phyloP scores from a whole-genome alignment of 2,329 filamentous ascomycete species.

The Colletotrichum cuscutae region DNA sequence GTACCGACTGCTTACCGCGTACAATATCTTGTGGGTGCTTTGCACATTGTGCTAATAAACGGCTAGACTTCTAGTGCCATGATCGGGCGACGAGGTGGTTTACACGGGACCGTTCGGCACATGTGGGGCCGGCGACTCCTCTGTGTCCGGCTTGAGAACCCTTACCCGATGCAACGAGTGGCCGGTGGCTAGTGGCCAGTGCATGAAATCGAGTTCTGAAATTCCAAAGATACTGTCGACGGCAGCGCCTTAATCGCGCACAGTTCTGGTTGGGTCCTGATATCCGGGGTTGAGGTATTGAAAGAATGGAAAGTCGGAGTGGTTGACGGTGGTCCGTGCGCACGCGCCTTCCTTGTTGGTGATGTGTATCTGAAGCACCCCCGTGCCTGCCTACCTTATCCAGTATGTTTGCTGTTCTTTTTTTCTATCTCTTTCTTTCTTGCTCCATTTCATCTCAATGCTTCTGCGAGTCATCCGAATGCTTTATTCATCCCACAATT shows the following conservation, averaged over 20 bases:
- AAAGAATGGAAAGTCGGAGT: not conserved
- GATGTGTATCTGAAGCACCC: not conserved
- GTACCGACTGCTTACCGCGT: no score
- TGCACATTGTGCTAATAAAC: no score
- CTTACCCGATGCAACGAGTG: no score
- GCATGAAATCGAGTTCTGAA: no score
- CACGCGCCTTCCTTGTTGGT: not conserved
- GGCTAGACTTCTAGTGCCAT: no score
- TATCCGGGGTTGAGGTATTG: not conserved
- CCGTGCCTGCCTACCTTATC: not conserved
- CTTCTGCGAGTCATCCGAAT: not conserved
- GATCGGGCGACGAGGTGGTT: no score
- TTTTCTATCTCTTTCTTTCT: not conserved
- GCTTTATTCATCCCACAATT: not conserved
- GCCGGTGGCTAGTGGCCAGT: no score
- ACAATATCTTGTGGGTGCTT: no score
- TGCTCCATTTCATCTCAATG: not conserved
- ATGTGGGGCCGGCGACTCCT: no score
- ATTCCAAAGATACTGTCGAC: not conserved
- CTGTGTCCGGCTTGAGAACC: no score
- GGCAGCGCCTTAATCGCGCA: not conserved
- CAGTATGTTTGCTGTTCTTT: not conserved
- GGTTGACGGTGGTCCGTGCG: not conserved
- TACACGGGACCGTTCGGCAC: no score
- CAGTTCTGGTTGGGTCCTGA: not conserved